These are phyloP conservation scores for Oenanthe javanica DNA, from an alignment of 140 eudicot genomes.

Conservation along the genomic window DNA sequence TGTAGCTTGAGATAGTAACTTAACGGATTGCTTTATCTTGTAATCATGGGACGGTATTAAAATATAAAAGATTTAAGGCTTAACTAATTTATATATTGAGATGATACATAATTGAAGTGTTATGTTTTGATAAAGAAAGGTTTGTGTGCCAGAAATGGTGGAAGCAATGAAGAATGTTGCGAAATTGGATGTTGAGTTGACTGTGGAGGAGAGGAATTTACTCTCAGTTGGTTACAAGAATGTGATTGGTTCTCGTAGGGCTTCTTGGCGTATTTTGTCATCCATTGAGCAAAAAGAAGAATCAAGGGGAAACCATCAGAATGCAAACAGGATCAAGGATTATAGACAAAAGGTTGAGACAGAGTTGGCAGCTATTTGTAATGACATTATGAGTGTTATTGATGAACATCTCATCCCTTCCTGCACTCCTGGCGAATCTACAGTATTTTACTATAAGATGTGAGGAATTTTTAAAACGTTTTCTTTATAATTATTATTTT, in stretches of 20 bases:
- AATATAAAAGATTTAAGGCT: neutral
- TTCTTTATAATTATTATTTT: neutral
- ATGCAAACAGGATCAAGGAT: conserved; percentile 71
- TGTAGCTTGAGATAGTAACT: neutral
- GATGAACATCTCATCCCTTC: conserved; percentile 95
- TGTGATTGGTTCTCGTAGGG: conserved; percentile 86
- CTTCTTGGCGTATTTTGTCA: conserved; percentile 91
- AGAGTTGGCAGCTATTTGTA: conserved; percentile 75
- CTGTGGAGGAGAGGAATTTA: conserved; percentile 87
- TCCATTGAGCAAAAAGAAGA: conserved; percentile 95
- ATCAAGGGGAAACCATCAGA: conserved; percentile 73
- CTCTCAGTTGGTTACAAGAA: conserved; percentile 92
- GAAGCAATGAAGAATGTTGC: conserved; percentile 91
- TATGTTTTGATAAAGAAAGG: neutral
- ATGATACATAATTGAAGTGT: neutral
- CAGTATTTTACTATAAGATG: conserved; percentile 88
- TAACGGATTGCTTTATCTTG: neutral
- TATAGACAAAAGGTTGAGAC: conserved; percentile 67
- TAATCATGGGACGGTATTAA: neutral
- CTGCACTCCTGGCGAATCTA: conserved; percentile 65
- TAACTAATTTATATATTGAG: neutral
- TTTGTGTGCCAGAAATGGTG: conserved; percentile 66
- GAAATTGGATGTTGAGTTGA: conserved; percentile 65
- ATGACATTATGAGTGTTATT: conserved; percentile 71
- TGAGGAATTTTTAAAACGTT: conserved; percentile 23